Percentiles rank a stretch among this genome's conserved stretches.
Evolutionary conservation across 768 basidiomycete genomes (phyloP).

Genomic region (Xanthoconium stramineum): DNA sequence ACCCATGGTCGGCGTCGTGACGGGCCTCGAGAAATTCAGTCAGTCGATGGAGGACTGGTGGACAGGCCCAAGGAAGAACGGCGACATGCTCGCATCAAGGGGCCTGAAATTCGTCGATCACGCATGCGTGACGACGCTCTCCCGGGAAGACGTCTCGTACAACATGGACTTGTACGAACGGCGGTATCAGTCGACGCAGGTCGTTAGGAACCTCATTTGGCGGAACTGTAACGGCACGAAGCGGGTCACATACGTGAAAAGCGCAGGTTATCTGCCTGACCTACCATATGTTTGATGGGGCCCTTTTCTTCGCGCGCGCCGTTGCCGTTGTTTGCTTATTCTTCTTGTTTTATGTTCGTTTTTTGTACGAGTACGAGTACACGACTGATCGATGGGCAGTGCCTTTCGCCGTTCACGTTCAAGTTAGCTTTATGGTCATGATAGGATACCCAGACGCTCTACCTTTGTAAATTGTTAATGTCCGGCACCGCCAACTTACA

Average conservation of each 20-base stretch:
- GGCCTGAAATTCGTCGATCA: constrained; percentile 37
- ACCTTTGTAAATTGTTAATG: constrained; percentile 17
- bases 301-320: neutral
- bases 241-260: constrained; percentile 29
- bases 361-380: constrained; percentile 15
- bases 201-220: constrained; percentile 26
- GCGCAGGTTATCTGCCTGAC: constrained; percentile 28
- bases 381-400: constrained; percentile 15
- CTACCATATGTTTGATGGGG: constrained; percentile 17
- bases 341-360: neutral
- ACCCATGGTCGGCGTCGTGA: constrained; percentile 38
- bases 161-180: constrained; percentile 33
- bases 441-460: constrained; percentile 20
- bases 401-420: constrained; percentile 13
- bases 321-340: neutral
- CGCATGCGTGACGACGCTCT: constrained; percentile 42
- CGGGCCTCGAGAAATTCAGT: constrained; percentile 35
- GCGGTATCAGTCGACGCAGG: constrained; percentile 27
- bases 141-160: constrained; percentile 30
- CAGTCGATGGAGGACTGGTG: constrained; percentile 34
- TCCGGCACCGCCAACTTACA: constrained; percentile 11
- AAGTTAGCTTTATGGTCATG: constrained; percentile 15
- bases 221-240: constrained; percentile 30
- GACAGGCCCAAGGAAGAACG: constrained; percentile 30
- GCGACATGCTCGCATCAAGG: constrained; percentile 30